Evolutionary conservation across 2,329 filamentous ascomycete species (phyloP).

Genomic region (Aureobasidium sp.): DNA sequence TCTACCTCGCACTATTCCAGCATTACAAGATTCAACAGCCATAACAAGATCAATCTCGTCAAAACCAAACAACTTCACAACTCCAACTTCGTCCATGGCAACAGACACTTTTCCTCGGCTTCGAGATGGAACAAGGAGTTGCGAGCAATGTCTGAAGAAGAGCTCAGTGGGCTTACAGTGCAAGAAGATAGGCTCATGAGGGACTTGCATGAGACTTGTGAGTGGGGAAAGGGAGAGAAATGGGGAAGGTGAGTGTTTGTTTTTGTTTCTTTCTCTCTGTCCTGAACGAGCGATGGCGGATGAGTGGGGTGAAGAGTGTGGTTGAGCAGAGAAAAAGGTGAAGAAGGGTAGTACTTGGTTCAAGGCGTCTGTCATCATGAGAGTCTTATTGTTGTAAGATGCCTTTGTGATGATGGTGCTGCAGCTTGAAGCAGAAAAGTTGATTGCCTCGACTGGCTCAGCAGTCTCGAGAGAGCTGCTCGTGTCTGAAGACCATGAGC

Average conservation of each 20-base stretch:
- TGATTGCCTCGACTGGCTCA: too few relatives aligned
- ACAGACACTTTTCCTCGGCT: not conserved
- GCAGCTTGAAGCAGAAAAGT: too few relatives aligned
- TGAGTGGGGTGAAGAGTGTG: not conserved
- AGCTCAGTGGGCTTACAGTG: not conserved
- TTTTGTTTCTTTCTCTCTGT: not conserved
- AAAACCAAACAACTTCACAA: not conserved
- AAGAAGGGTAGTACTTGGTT: not conserved
- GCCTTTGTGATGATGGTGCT: too few relatives aligned
- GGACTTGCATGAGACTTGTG: constrained; percentile 58
- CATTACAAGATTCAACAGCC: not conserved
- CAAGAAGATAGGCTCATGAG: constrained; percentile 50
- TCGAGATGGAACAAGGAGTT: not conserved
- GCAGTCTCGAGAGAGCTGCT: too few relatives aligned
- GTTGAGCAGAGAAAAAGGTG: too few relatives aligned
- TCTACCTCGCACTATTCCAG: not conserved
- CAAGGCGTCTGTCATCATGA: too few relatives aligned
- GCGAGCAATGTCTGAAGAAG: not conserved
- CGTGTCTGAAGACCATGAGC: too few relatives aligned
- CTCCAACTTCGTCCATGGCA: not conserved
- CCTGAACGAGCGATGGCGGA: not conserved
- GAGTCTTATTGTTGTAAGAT: too few relatives aligned
- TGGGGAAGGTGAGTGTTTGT: constrained; percentile 56
- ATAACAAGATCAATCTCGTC: not conserved
- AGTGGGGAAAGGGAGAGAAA: constrained; percentile 58